These are phyloP conservation scores for Tieghemostelium lacteum DNA, from an alignment of 78 protist genomes.

Conservation along the genomic window DNA sequence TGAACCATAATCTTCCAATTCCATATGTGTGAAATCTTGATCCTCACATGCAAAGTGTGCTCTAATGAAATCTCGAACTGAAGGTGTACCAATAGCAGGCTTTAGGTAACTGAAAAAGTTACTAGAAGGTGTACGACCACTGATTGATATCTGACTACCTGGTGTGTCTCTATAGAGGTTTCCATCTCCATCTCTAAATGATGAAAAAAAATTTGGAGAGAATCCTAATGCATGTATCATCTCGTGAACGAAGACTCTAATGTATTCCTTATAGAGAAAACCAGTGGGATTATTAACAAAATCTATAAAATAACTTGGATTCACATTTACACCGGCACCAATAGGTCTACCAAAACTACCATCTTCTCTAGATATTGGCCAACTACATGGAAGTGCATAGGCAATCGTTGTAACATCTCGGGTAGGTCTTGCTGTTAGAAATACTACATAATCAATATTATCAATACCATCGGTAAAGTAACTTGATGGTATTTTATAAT, in stretches of 20 bases:
- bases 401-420: conserved; percentile 11
- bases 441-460: neutral
- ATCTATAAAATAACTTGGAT: conserved; percentile 8
- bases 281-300: neutral
- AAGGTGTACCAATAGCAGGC: conserved; percentile 5
- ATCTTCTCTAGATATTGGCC: neutral
- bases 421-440: conserved; percentile 11
- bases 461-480: neutral
- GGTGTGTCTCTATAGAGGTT: neutral
- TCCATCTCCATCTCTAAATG: neutral
- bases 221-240: conserved; percentile 53
- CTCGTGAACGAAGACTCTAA: conserved; percentile 37
- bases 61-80: neutral
- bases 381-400: conserved; percentile 22
- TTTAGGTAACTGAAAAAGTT: neutral
- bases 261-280: neutral
- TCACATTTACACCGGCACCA: conserved; percentile 13
- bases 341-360: conserved; percentile 8
- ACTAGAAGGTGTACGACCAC: neutral
- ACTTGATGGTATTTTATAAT: neutral
- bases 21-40: neutral
- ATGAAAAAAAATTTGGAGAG: neutral
- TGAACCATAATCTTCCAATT: conserved; percentile 67
- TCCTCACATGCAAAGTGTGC: conserved; percentile 63
- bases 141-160: neutral